These are phyloP conservation scores for Marasmius sp. DNA, from an alignment of 1,284 basidiomycete genomes.

Conservation along the genomic window DNA sequence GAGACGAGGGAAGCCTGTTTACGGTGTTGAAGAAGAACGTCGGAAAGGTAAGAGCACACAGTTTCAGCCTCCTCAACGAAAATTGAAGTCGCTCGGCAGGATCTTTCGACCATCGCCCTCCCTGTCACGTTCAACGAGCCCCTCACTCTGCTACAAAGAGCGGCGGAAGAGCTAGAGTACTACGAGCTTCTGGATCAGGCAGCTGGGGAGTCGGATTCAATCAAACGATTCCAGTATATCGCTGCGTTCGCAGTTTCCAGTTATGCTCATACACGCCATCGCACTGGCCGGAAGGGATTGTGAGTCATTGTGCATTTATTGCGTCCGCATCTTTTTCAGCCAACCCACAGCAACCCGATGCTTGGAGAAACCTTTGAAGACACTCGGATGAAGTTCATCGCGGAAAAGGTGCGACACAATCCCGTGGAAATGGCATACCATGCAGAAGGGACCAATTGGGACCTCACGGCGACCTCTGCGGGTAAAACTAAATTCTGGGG, in stretches of 20 bases:
- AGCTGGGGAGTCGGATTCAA: slow-evolving; percentile 56
- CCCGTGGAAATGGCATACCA: slow-evolving; percentile 85
- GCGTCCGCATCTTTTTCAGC: slow-evolving; percentile 10
- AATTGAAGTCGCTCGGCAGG: slow-evolving; percentile 41
- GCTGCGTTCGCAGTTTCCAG: slow-evolving; percentile 84
- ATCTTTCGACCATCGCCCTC: slow-evolving; percentile 81
- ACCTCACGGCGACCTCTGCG: slow-evolving; percentile 66
- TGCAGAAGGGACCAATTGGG: slow-evolving; percentile 78
- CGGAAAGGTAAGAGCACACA: slow-evolving; percentile 62
- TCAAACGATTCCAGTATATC: slow-evolving; percentile 75
- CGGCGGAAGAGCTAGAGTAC: slow-evolving; percentile 86
- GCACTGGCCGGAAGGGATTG: slow-evolving; percentile 87
- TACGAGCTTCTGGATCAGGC: slow-evolving; percentile 70
- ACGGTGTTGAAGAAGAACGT: slow-evolving; percentile 90
- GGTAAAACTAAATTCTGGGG: slow-evolving; percentile 92
- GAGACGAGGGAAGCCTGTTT: slow-evolving; percentile 87
- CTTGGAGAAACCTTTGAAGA: slow-evolving; percentile 90
- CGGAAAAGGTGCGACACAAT: slow-evolving; percentile 88
- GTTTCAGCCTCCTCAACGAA: slow-evolving; percentile 12
- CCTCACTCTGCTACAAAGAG: slow-evolving; percentile 76
- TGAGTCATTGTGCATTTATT: slow-evolving; percentile 37
- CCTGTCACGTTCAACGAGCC: slow-evolving; percentile 92
- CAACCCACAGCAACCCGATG: slow-evolving; percentile 73
- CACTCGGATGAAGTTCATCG: slow-evolving; percentile 74
- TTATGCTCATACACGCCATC: slow-evolving; percentile 78